Percentiles rank a stretch among this genome's conserved stretches.
phyloP scores from a whole-genome alignment of 208 protist genomes.

The Blastocrithidia nonstop region DNA sequence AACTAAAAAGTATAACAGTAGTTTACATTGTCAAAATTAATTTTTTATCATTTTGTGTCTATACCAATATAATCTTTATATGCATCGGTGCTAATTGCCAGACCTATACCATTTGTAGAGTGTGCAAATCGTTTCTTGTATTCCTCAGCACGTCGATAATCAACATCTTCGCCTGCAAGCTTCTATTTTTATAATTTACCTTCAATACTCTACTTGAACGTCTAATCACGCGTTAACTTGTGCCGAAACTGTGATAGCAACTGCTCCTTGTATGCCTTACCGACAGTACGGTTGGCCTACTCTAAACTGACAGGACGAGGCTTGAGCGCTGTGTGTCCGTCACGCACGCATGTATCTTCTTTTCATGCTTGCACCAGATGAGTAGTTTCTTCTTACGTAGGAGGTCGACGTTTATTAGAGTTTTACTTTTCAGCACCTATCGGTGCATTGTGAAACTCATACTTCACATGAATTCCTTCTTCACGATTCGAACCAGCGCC shows the following conservation, averaged over 20 bases:
- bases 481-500: too few species aligned
- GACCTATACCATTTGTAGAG: slow-evolving; percentile 52
- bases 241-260: slow-evolving; percentile 35
- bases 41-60: too few species aligned
- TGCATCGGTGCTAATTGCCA: slow-evolving; percentile 54
- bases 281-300: slow-evolving; percentile 22
- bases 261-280: slow-evolving; percentile 21
- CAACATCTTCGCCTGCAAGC: slow-evolving; percentile 25
- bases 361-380: slow-evolving; percentile 22
- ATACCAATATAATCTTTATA: slow-evolving; percentile 45
- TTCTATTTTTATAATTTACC: slow-evolving; percentile 5
- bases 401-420: background rate
- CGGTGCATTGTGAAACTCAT: slow-evolving; percentile 1
- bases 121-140: slow-evolving; percentile 18
- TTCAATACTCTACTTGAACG: slow-evolving; percentile 12
- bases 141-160: slow-evolving; percentile 41
- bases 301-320: slow-evolving; percentile 15
- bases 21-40: too few species aligned
- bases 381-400: slow-evolving; percentile 7
- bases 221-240: slow-evolving; percentile 19
- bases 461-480: background rate
- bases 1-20: too few species aligned
- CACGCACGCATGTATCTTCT: slow-evolving; percentile 17
- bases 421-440: background rate
- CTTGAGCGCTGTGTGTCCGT: slow-evolving; percentile 26